phyloP scores from a whole-genome alignment of 805 yeast species.

The Wickerhamomyces bovis region DNA sequence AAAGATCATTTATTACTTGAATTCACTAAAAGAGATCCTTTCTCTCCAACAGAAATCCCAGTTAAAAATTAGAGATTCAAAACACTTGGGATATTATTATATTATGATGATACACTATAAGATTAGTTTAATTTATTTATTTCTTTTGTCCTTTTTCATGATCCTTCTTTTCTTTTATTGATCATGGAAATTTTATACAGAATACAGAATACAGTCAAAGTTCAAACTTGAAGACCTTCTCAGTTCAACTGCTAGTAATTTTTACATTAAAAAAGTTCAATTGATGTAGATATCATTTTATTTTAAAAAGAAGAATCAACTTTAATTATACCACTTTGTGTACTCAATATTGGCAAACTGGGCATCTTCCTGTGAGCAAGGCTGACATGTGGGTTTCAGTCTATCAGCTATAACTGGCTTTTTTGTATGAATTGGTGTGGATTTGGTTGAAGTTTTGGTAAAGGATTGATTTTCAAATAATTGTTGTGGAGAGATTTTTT shows the following conservation, averaged over 20 bases:
- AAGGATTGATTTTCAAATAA: not conserved
- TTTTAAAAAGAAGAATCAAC: too few relatives aligned
- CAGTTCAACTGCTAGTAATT: too few relatives aligned
- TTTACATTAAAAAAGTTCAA: too few relatives aligned
- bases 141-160: not conserved
- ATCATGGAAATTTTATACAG: not conserved
- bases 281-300: too few relatives aligned
- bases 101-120: not conserved
- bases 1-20: constrained; percentile 84
- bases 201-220: not conserved
- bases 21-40: constrained; percentile 60
- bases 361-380: not conserved
- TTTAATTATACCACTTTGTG: not conserved
- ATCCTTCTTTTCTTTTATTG: not conserved
- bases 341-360: not conserved
- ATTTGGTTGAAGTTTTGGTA: not conserved
- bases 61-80: not conserved
- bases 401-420: not conserved
- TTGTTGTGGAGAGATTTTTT: not conserved
- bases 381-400: not conserved
- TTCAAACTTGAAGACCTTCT: too few relatives aligned
- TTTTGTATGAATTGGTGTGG: not conserved
- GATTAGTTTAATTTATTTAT: not conserved
- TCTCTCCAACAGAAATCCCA: constrained; percentile 11
- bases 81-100: too few relatives aligned